Evolutionary conservation across 1,139 yeast species (phyloP).

Genomic region (Yamadazyma triangularis): DNA sequence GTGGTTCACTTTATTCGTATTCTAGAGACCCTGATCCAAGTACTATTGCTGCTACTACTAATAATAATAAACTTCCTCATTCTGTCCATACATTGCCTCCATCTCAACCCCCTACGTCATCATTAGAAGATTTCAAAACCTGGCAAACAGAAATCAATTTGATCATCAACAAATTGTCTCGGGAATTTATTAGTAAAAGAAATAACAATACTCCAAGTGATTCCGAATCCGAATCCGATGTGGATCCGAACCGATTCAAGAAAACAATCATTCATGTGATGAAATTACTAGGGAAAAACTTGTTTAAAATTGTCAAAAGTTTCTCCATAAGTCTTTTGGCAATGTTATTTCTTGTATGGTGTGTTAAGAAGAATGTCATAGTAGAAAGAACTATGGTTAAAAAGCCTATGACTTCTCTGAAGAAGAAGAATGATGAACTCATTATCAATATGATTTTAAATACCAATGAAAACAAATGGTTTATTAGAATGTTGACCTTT

Average conservation of each 20-base stretch:
- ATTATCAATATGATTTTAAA: slow-evolving; percentile 43
- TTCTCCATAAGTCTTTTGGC: slow-evolving; percentile 36
- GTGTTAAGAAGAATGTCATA: slow-evolving; percentile 37
- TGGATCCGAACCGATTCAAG: slow-evolving; percentile 22
- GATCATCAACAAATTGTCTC: slow-evolving; percentile 35
- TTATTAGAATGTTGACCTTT: slow-evolving; percentile 34
- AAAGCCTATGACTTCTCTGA: slow-evolving; percentile 21
- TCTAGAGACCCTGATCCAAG: slow-evolving; percentile 5
- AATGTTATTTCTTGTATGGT: slow-evolving; percentile 40
- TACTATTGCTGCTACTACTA: not conserved
- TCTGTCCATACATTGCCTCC: slow-evolving; percentile 10
- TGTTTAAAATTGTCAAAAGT: slow-evolving; percentile 28
- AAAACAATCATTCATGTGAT: slow-evolving; percentile 20
- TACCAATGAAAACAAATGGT: slow-evolving; percentile 46
- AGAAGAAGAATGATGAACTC: slow-evolving; percentile 32
- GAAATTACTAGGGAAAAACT: slow-evolving; percentile 25
- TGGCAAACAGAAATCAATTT: slow-evolving; percentile 46
- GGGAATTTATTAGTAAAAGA: slow-evolving; percentile 24
- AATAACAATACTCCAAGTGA: slow-evolving; percentile 9
- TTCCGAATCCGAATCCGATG: slow-evolving; percentile 11
- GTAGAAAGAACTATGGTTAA: slow-evolving; percentile 39
- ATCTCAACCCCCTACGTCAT: slow-evolving; percentile 5
- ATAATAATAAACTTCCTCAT: slow-evolving; percentile 3
- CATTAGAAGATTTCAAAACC: slow-evolving; percentile 34
- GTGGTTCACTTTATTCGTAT: slow-evolving; percentile 10